Evolutionary conservation across 2,329 filamentous ascomycete species (phyloP), one percentile per base, ranked within the genome.

Genomic region (Uncinocarpus reesii): DNA sequence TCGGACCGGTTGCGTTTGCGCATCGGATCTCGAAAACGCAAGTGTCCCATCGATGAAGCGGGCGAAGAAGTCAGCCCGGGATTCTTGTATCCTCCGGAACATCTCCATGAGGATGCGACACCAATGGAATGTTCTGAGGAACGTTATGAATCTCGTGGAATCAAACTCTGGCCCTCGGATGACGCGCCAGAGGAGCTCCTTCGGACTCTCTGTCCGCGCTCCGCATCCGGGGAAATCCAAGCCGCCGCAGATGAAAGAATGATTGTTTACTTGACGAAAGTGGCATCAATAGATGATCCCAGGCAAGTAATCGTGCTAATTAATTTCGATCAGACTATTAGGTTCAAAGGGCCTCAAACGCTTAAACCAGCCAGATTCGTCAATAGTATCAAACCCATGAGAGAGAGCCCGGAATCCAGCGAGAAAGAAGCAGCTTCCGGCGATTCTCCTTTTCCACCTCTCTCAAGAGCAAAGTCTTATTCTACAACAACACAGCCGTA

Each of bases 101-200:
- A 62, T 34, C 35, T 51, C 11, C 53, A 62, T 36, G 48, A 55
- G 6, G 53, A 60, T 21, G 58, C 57, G 6, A 38, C 45, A 11
- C 57, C 59, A 1, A 53, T 67, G 11, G 58, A 62, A 31, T 53
- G 57, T 34, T 65, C 62, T 10, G 66, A 71, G 43, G 64, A 70
- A 47, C 59, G 60, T 13, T 71, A 66, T 47, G 52, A 55, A 7
- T 61, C 64, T n/a, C 62, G 66, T 7, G 65, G 65, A 3, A 60
- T 68, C 34, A 58, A 58, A 7, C 53, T 71, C 20, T 72, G 69
- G 69, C 69, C 69, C 2, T 57, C 64, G 7, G 60, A 66, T 20
- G 50, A 69, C 35, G 64, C 65, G 0, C 66, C 67, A 0, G 46
- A 55, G 20, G 65, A 65, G 37, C 52, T 72, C 1, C 57, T 62